Evolutionary conservation across 169 alveolate species (phyloP).

Genomic region (Plasmodium yoelii): DNA sequence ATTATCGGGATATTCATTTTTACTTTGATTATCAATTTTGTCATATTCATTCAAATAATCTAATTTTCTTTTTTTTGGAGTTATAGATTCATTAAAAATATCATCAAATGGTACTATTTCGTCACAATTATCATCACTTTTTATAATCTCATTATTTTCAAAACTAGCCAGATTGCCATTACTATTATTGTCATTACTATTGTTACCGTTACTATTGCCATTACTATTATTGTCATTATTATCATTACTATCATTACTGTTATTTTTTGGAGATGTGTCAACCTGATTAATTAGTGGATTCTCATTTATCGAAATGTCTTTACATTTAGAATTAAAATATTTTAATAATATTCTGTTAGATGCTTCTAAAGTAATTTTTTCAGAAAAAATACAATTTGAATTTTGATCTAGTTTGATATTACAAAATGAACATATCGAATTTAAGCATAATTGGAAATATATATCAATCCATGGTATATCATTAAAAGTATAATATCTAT

Average conservation of each 20-base stretch:
- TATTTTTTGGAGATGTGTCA: neutral
- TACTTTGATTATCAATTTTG: neutral
- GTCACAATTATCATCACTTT: neutral
- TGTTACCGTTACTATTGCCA: too few relatives aligned
- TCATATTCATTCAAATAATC: neutral
- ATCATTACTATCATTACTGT: too few relatives aligned
- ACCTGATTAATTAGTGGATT: neutral
- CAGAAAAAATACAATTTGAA: slow-evolving; percentile 16
- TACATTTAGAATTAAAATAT: slow-evolving; percentile 11
- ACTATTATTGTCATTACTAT: too few relatives aligned
- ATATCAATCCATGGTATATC: slow-evolving; percentile 62
- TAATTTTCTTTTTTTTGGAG: neutral
- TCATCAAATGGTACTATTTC: too few relatives aligned
- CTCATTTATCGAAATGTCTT: neutral
- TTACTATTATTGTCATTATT: too few relatives aligned
- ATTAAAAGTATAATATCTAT: slow-evolving; percentile 11
- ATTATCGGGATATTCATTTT: neutral
- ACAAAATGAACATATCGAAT: slow-evolving; percentile 50
- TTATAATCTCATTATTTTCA: neutral
- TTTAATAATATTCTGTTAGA: slow-evolving; percentile 29
- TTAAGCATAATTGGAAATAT: slow-evolving; percentile 48
- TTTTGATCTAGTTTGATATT: slow-evolving; percentile 12
- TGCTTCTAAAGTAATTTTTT: slow-evolving; percentile 12
- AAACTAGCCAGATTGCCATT: neutral
- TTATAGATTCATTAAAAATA: neutral